Conservation (phyloP, 1,139 yeast species). For the Schizosaccharomyces versatilis region DNA sequence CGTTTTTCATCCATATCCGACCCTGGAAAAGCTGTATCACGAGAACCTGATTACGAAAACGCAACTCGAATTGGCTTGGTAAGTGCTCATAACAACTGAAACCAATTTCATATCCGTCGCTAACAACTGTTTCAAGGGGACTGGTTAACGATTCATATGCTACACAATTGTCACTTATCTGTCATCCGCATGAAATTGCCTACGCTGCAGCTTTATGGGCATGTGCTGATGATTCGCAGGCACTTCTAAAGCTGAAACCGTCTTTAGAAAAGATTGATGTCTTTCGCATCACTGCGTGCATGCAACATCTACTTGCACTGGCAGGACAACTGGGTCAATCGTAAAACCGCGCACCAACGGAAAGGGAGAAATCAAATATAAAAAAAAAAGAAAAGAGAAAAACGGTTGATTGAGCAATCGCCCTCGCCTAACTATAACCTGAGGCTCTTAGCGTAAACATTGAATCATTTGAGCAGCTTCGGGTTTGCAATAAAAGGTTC, state of each 20-base stretch:
- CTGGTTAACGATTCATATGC: conserved; percentile 73
- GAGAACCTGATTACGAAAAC: conserved; percentile 15
- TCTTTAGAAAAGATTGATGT: not conserved
- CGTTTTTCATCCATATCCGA: conserved; percentile 72
- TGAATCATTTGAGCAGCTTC: too few relatives aligned
- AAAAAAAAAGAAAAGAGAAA: too few relatives aligned
- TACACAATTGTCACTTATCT: conserved; percentile 59
- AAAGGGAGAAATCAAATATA: too few relatives aligned
- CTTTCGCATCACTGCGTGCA: not conserved
- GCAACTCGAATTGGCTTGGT: not conserved
- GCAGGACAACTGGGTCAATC: not conserved
- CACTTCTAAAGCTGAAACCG: not conserved
- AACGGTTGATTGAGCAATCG: too few relatives aligned
- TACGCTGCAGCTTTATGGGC: conserved; percentile 37
- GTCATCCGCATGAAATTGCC: conserved; percentile 84
- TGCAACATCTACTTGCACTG: not conserved
- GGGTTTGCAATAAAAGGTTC: too few relatives aligned
- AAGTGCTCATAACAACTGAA: not conserved
- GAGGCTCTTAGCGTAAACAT: too few relatives aligned
- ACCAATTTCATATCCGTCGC: not conserved
- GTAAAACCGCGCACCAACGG: too few relatives aligned
- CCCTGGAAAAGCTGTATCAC: conserved; percentile 38
- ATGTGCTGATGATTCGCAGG: not conserved
- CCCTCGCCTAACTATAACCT: too few relatives aligned
- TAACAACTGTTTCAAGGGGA: conserved; percentile 35